Base-by-base conservation (phyloP, 2,329 filamentous ascomycete species). In the Tolypocladium tropicale region DNA sequence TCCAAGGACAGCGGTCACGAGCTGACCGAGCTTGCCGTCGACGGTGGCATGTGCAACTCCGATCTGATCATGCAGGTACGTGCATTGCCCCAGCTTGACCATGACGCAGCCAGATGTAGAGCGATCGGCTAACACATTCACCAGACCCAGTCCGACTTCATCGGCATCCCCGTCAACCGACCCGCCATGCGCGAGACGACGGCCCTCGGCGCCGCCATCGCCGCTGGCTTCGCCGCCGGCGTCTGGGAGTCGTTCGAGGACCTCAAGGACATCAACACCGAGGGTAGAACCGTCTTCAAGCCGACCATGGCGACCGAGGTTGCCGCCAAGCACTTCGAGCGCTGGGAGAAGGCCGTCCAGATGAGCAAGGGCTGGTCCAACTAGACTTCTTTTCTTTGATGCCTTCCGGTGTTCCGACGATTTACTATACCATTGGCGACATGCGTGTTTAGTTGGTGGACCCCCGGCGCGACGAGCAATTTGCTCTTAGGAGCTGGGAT, bases 171-270 rank as follows among this genome's bases (percentile, higher is more conserved):
- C 48, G 85, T 93, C 59, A 82, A 88, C 68, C 82, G 89, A 41
- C 89, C 89, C 4, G 79, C 81, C 55, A 93, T 94, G 89, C 83
- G 88, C 60, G 89, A 94, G 72, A 92, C 89, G 3, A 94, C 89
- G 4, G 86, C 89, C 1, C 78, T 93, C 4, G 89, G 89, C 34
- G 88, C 89, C 33, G 89, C 89, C 48, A 91, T 93, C 59, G 89
- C 89, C 7, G 89, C 89, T 25, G 89, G 86, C n/a, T 83, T 92
- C 61, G 89, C 88, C 4, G 81, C 86, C 6, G 84, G 79, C 52
- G 78, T 91, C 12, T 93, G 88, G 88, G 83, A 86, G 65, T 80
- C 82, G 59, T 87, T 90, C 60, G 80, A 84, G 52, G 87, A 91
- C 64, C 73, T 92, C 51, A 83, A 84, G 67, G 76, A 84, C 55